phyloP scores from a whole-genome alignment of 208 protist species.

The Wallacemonas sp. region DNA sequence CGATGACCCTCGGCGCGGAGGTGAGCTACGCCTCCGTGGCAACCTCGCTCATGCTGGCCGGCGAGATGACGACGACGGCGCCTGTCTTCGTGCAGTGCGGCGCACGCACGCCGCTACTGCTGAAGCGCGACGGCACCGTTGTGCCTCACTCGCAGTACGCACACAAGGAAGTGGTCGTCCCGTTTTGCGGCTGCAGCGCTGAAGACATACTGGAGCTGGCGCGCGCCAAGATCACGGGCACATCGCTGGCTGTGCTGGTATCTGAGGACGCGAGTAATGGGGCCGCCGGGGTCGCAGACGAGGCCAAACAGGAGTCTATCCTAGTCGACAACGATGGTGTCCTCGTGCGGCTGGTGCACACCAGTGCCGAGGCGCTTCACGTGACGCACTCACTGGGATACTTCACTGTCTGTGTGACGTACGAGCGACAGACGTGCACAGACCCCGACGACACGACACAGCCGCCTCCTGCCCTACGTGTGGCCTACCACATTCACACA shows the following conservation, averaged over 20 bases:
- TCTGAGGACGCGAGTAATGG: no score
- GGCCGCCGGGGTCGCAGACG: not conserved
- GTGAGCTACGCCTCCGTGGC: slow-evolving; percentile 58
- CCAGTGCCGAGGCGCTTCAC: slow-evolving; percentile 35
- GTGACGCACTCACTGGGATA: slow-evolving; percentile 66
- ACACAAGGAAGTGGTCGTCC: slow-evolving; percentile 34
- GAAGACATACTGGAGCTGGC: slow-evolving; percentile 30
- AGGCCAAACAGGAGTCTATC: not conserved
- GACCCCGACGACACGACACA: not conserved
- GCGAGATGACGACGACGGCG: slow-evolving; percentile 65
- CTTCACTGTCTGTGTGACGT: slow-evolving; percentile 39
- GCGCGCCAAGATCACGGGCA: slow-evolving; percentile 4
- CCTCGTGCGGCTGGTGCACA: slow-evolving; percentile 9
- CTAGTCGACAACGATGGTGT: not conserved
- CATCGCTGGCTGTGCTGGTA: no score
- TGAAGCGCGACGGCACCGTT: slow-evolving; percentile 25
- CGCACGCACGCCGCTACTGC: slow-evolving; percentile 35
- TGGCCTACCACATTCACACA: slow-evolving; percentile 22
- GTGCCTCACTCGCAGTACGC: slow-evolving; percentile 15
- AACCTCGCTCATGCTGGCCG: slow-evolving; percentile 64
- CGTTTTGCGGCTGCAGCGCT: slow-evolving; percentile 32
- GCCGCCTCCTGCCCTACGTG: no score
- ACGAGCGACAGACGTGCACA: not conserved
- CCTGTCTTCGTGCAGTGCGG: slow-evolving; percentile 76
- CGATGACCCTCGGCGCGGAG: slow-evolving; percentile 73